Evolutionary conservation across 192 early-diverging fungal genomes (phyloP).

Genomic region (Coemansia sp.): DNA sequence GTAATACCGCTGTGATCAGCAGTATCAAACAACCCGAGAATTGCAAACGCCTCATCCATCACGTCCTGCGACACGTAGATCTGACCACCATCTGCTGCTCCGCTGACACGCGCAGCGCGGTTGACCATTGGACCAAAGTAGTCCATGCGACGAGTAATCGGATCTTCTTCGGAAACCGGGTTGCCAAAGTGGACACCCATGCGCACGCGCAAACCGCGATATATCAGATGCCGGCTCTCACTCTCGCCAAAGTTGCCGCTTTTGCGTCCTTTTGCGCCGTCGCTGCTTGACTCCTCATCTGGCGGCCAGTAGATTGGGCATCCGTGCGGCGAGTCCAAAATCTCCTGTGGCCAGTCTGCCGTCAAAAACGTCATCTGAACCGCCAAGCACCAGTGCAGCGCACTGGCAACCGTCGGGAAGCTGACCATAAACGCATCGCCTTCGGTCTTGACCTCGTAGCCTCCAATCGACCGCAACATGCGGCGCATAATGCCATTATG

Average conservation of each 20-base stretch:
- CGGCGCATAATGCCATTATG: constrained; percentile 84
- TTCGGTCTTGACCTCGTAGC: constrained; percentile 95
- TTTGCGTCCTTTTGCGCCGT: constrained; percentile 15
- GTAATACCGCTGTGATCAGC: constrained; percentile 51
- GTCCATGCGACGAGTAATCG: constrained; percentile 90
- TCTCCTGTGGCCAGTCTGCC: constrained; percentile 86
- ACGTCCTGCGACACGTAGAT: constrained; percentile 85
- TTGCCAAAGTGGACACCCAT: constrained; percentile 93
- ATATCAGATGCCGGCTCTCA: constrained; percentile 60
- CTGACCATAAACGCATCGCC: constrained; percentile 94
- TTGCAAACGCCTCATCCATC: constrained; percentile 59
- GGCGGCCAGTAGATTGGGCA: constrained; percentile 66
- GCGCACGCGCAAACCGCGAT: constrained; percentile 82
- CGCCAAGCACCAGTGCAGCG: constrained; percentile 84
- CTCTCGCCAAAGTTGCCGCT: constrained; percentile 20
- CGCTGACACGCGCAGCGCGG: constrained; percentile 77
- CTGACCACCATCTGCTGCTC: constrained; percentile 86
- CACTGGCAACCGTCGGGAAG: constrained; percentile 77
- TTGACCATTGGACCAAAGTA: constrained; percentile 96
- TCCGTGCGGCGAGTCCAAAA: constrained; percentile 75
- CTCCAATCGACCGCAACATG: constrained; percentile 75
- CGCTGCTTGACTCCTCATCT: constrained; percentile 30
- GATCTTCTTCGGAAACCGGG: constrained; percentile 84
- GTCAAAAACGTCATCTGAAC: constrained; percentile 78
- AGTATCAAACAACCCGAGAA: constrained; percentile 48